Evolutionary conservation across 2,329 filamentous ascomycete genomes (phyloP), one percentile per base, ranked within the genome.

Genomic region (Colletotrichum sp.): DNA sequence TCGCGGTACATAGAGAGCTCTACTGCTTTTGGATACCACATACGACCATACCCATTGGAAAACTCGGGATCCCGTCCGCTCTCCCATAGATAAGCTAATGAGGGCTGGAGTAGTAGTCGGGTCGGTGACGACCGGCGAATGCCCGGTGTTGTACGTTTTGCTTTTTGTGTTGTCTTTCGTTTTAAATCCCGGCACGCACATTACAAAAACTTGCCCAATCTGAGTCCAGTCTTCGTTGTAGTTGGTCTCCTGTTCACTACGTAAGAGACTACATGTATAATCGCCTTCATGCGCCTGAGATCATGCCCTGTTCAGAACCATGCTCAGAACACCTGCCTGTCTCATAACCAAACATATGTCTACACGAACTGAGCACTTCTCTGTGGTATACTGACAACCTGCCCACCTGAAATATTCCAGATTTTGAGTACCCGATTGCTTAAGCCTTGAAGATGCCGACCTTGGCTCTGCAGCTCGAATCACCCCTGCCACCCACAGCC

Each of bases 21-120:
- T 3, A 13, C n/a, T 52, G 8, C 6, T 0, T 0, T 0, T 7
- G 1, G 0, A 12, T 9, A 0, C 6, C 6, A 52, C 43, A 52
- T 52, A 52, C 43, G 43, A 52, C 43, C 6, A 52, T 21, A 52
- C 43, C 43, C 6, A 52, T 52, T 52, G 43, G 43, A 52, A 52
- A 52, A 52, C n/a, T 52, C 6, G 43, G 43, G 43, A 52, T 52
- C 43, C n/a, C 43, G 43, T 52, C 43, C 43, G 43, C 43, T 52
- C 43, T 52, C 43, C 43, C 6, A 21, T 48, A 48, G 43, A 21
- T 13, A 48, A 48, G 43, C n/a, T 2, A 21, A 21, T 48, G 43
- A 48, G 43, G 43, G 43, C 43, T 52, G 43, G 43, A 52, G 43
- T 52, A 52, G 43, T 52, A 52, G 43, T 52, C 6, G 43, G 43